phyloP scores from a whole-genome alignment of 1,139 yeast species.

The Diutina rugosa region DNA sequence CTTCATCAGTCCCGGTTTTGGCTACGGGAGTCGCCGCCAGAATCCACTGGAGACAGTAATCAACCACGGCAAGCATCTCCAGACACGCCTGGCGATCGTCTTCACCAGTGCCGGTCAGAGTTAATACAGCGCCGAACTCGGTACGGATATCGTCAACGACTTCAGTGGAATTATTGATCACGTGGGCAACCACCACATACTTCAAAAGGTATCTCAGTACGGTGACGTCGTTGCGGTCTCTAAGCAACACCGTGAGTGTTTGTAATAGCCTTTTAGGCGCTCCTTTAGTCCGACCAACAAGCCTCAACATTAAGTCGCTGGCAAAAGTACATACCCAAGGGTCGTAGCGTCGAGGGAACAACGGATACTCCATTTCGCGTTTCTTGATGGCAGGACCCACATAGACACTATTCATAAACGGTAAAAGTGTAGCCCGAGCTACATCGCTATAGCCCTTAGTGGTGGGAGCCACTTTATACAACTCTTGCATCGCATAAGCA shows the following conservation, averaged over 20 bases:
- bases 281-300: not conserved
- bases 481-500: slow-evolving; percentile 86
- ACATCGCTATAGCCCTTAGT: not conserved
- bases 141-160: slow-evolving; percentile 32
- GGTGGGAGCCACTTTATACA: slow-evolving; percentile 9
- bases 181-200: slow-evolving; percentile 58
- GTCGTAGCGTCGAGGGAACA: not conserved
- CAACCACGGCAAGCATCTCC: slow-evolving; percentile 65
- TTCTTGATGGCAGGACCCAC: not conserved
- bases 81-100: slow-evolving; percentile 9
- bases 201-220: slow-evolving; percentile 69
- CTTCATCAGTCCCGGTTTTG: slow-evolving; percentile 12
- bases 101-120: slow-evolving; percentile 14
- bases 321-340: not conserved
- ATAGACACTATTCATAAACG: not conserved
- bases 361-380: not conserved
- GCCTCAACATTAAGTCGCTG: not conserved
- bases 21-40: slow-evolving; percentile 21
- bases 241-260: slow-evolving; percentile 54
- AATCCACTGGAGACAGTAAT: slow-evolving; percentile 74
- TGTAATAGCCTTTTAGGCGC: slow-evolving; percentile 29
- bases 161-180: slow-evolving; percentile 36
- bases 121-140: slow-evolving; percentile 51
- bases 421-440: not conserved
- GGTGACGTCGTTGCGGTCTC: slow-evolving; percentile 51